phyloP scores from a whole-genome alignment of 345 rosid genomes.

The Kandelia obovata region DNA sequence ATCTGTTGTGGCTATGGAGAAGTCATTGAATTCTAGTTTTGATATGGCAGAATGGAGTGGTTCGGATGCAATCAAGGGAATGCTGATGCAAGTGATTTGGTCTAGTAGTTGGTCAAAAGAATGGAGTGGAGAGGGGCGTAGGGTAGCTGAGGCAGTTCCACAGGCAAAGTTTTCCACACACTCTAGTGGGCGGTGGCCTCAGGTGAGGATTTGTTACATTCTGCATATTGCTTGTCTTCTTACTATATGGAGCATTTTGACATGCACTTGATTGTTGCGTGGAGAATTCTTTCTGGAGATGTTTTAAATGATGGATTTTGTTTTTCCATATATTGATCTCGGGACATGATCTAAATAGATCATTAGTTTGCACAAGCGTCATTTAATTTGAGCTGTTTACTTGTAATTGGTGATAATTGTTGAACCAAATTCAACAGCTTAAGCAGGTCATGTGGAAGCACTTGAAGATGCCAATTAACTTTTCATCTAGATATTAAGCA shows the following conservation, averaged over 20 bases:
- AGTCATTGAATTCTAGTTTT: slow-evolving; percentile 71
- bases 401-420: too few species aligned
- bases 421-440: too few species aligned
- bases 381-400: too few species aligned
- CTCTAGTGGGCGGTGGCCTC: slow-evolving; percentile 88
- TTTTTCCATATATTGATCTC: too few species aligned
- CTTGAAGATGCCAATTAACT: too few species aligned
- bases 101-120: slow-evolving; percentile 57
- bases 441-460: too few species aligned
- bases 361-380: too few species aligned
- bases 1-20: slow-evolving; percentile 54
- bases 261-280: too few species aligned
- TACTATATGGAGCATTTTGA: background rate
- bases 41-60: slow-evolving; percentile 73
- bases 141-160: slow-evolving; percentile 61
- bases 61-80: slow-evolving; percentile 46
- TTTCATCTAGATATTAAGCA: too few species aligned
- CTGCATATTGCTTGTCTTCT: background rate
- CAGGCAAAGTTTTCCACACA: slow-evolving; percentile 63
- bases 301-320: background rate
- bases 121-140: slow-evolving; percentile 65
- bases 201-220: slow-evolving; percentile 45
- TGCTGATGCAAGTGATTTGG: slow-evolving; percentile 82
- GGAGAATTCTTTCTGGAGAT: background rate
- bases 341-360: too few species aligned